These are phyloP conservation scores for Picochlorum sp. DNA, from an alignment of 139 green algal genomes.

Conservation along the genomic window DNA sequence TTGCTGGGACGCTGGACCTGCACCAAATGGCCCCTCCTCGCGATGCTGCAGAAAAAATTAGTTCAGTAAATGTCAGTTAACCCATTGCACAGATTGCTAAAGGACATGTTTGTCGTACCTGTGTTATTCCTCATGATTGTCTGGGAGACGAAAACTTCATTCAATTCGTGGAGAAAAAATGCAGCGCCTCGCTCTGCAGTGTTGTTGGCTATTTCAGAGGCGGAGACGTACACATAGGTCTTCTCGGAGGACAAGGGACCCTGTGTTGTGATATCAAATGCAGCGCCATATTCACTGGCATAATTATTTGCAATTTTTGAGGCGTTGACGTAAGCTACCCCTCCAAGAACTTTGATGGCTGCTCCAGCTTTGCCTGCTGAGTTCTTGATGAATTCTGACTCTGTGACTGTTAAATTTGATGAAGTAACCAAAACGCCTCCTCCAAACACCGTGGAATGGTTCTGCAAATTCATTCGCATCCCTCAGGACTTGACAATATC, in stretches of 20 bases:
- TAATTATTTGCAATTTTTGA: constrained; percentile 11
- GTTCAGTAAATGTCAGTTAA: neutral
- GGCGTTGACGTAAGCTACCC: neutral
- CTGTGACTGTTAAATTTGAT: constrained; percentile 5
- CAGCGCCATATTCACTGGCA: constrained; percentile 11
- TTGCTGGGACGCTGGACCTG: neutral
- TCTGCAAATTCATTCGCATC: constrained; percentile 7
- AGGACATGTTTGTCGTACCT: neutral
- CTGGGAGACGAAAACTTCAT: constrained; percentile 9
- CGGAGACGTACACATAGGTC: constrained; percentile 2
- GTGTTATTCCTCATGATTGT: constrained; percentile 6
- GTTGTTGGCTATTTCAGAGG: constrained; percentile 7
- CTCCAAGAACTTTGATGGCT: constrained; percentile 17
- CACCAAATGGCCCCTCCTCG: constrained; percentile 3
- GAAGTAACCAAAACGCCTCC: constrained; percentile 17
- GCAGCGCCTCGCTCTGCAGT: constrained; percentile 8
- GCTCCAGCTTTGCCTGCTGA: constrained; percentile 3
- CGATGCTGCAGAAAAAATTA: neutral
- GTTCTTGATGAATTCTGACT: constrained; percentile 8
- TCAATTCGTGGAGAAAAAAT: constrained; percentile 11
- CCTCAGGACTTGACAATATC: too few relatives aligned
- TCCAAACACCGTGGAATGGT: constrained; percentile 13
- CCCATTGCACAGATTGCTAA: neutral
- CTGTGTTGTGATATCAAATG: constrained; percentile 10
- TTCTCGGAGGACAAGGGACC: neutral